Evolutionary conservation across 208 protist species (phyloP), one percentile per base, ranked within the genome.

Genomic region (Tetramitus jugosus): DNA sequence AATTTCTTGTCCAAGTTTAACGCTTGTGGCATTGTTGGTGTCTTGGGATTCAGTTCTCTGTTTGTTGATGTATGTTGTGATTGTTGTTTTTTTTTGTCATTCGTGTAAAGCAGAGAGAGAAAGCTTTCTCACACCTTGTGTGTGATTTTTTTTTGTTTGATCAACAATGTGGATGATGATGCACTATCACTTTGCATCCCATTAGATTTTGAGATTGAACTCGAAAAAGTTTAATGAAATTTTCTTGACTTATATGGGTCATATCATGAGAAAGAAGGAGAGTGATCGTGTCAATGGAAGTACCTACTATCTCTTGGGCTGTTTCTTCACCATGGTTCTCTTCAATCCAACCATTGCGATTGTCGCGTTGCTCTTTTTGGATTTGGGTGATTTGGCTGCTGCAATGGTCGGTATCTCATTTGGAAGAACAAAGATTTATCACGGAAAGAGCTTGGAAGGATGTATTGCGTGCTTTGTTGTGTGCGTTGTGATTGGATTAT

Each of bases 261-360:
- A 33, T 14, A 42, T 71, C 13, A 71, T 71, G 64, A 26, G 64
- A 49, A 49, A 45, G n/a, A 45, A 71, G 1, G 64, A 71, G 33
- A 4, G n/a, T 33, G 33, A 71, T 17, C 6, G 33, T 4, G 31
- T 71, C 39, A 49, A 49, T 13, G 64, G 64, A 43, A 42, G 26
- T 1, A 71, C 64, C 1, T 71, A 49, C n/a, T 71, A 71, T 46
- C 23, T 71, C 23, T 49, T 71, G 43, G 64, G 64, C 31, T 71
- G 31, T 42, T n/a, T 46, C 14, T 42, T 29, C 26, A 71, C 64
- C 13, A 49, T 71, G 39, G 17, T 46, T 46, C 31, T 71, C 2
- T 71, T 71, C 64, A 35, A 71, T 29, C 64, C 64, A 49, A 49
- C 39, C 35, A 71, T 71, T 71, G 64, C 64, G 10, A 71, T 71